Evolutionary conservation across 2,329 filamentous ascomycete genomes (phyloP).

Genomic region (Fusarium sp.): DNA sequence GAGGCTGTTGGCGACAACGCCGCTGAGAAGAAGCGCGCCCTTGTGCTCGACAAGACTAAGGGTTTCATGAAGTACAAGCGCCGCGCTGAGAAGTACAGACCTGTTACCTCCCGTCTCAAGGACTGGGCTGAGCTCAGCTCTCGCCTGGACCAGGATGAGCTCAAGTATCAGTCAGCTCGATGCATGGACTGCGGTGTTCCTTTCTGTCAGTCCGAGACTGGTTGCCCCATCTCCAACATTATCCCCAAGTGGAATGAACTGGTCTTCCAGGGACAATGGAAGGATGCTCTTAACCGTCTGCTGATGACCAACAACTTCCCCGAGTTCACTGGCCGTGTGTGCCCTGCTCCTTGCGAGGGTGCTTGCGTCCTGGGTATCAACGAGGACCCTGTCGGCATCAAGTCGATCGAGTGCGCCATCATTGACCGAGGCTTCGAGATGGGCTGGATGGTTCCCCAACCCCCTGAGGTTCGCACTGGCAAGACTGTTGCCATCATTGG

Average conservation of each 20-base stretch:
- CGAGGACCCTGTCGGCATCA: slow-evolving; percentile 96
- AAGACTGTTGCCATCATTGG: slow-evolving; percentile 92
- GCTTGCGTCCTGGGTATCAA: slow-evolving; percentile 97
- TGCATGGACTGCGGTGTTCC: slow-evolving; percentile 99
- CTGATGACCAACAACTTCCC: slow-evolving; percentile 99
- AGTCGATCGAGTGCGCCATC: slow-evolving; percentile 97
- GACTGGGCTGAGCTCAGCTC: slow-evolving; percentile 94
- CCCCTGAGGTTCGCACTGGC: slow-evolving; percentile 83
- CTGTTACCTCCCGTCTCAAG: slow-evolving; percentile 83
- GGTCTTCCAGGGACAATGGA: slow-evolving; percentile 82
- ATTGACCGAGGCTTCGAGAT: slow-evolving; percentile 97
- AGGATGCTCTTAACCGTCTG: slow-evolving; percentile 89
- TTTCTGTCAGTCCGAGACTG: slow-evolving; percentile 96
- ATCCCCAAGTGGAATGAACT: slow-evolving; percentile 97
- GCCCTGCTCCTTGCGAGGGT: slow-evolving; percentile 95
- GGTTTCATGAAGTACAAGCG: slow-evolving; percentile 98
- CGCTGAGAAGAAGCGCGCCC: slow-evolving; percentile 87
- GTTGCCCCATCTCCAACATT: slow-evolving; percentile 96
- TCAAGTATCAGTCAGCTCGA: slow-evolving; percentile 95
- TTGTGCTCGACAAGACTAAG: slow-evolving; percentile 96
- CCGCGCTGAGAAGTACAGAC: slow-evolving; percentile 92
- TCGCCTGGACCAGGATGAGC: slow-evolving; percentile 90
- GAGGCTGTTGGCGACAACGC: slow-evolving; percentile 88
- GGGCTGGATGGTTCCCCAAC: slow-evolving; percentile 94
- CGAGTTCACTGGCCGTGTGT: slow-evolving; percentile 96